Conservation (phyloP, 148 eudicot species). For the Nepenthes gracilis region DNA sequence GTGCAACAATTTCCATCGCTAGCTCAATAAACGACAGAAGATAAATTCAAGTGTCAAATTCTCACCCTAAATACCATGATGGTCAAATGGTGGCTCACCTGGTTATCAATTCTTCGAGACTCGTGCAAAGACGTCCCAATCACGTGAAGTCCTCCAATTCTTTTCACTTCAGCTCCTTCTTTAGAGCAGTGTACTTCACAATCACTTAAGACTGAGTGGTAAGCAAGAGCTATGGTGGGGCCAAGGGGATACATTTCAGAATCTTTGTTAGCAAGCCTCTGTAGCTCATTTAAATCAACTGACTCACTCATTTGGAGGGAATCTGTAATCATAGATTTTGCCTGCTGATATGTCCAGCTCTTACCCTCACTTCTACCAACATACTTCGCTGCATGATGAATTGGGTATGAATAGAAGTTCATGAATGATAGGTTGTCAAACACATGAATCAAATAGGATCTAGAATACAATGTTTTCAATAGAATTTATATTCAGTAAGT, state of each 20-base stretch:
- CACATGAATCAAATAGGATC: slow-evolving; percentile 4
- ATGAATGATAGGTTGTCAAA: background rate
- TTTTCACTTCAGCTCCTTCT: slow-evolving; percentile 90
- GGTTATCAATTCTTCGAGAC: slow-evolving; percentile 97
- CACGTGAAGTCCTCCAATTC: slow-evolving; percentile 98
- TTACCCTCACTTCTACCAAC: slow-evolving; percentile 76
- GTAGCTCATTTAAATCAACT: slow-evolving; percentile 44
- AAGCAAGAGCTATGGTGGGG: slow-evolving; percentile 77
- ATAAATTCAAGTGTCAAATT: no score
- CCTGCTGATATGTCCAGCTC: slow-evolving; percentile 67
- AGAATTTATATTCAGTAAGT: background rate
- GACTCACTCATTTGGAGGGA: slow-evolving; percentile 75
- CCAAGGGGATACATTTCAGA: slow-evolving; percentile 89
- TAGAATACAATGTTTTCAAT: no score
- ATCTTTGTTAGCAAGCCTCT: slow-evolving; percentile 66
- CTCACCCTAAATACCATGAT: no score
- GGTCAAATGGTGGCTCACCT: slow-evolving; percentile 31
- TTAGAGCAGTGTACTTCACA: slow-evolving; percentile 75
- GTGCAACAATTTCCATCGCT: no score
- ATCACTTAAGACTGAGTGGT: slow-evolving; percentile 57
- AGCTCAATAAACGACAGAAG: no score
- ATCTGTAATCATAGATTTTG: slow-evolving; percentile 55
- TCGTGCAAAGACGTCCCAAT: slow-evolving; percentile 97
- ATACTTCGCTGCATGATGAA: slow-evolving; percentile 52
- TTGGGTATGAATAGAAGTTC: background rate